These are phyloP conservation scores for Helicocarpus griseus DNA, from an alignment of 2,329 filamentous ascomycete species.

Conservation along the genomic window DNA sequence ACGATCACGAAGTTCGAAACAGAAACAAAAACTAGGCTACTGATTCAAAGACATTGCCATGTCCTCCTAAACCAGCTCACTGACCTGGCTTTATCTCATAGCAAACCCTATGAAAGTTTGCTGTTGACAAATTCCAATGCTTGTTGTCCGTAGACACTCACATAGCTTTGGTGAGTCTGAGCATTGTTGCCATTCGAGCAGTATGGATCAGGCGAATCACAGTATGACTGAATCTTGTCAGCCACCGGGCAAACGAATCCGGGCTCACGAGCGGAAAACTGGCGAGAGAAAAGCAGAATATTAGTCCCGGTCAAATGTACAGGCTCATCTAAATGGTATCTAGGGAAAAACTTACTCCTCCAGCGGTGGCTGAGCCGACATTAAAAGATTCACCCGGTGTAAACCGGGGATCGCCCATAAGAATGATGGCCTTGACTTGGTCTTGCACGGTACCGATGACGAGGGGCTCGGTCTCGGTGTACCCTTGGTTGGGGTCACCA, in stretches of 20 bases:
- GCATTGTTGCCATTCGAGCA: slow-evolving; percentile 56
- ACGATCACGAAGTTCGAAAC: no score
- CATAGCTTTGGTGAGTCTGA: slow-evolving; percentile 54
- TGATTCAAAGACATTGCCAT: no score
- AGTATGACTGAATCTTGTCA: slow-evolving; percentile 54
- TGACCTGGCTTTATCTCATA: no score
- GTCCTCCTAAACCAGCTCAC: no score
- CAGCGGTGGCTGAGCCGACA: slow-evolving; percentile 50
- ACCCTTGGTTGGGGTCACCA: slow-evolving; percentile 37
- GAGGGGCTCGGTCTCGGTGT: slow-evolving; percentile 15
- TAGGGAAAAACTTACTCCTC: slow-evolving; percentile 38
- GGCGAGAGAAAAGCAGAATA: no score
- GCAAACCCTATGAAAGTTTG: slow-evolving; percentile 14
- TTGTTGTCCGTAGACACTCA: slow-evolving; percentile 48
- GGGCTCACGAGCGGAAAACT: slow-evolving; percentile 52
- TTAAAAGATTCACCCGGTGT: slow-evolving; percentile 48
- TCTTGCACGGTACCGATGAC: slow-evolving; percentile 40
- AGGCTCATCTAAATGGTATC: no score
- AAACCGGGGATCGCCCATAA: slow-evolving; percentile 56
- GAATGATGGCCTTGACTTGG: slow-evolving; percentile 54
- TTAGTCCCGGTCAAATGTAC: no score
- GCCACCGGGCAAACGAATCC: slow-evolving; percentile 50
- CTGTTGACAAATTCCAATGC: slow-evolving; percentile 51
- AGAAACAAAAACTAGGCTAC: no score
- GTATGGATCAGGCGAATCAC: slow-evolving; percentile 54